These are phyloP conservation scores for Vanrija humicola DNA, from an alignment of 1,284 basidiomycete genomes.

Conservation along the genomic window DNA sequence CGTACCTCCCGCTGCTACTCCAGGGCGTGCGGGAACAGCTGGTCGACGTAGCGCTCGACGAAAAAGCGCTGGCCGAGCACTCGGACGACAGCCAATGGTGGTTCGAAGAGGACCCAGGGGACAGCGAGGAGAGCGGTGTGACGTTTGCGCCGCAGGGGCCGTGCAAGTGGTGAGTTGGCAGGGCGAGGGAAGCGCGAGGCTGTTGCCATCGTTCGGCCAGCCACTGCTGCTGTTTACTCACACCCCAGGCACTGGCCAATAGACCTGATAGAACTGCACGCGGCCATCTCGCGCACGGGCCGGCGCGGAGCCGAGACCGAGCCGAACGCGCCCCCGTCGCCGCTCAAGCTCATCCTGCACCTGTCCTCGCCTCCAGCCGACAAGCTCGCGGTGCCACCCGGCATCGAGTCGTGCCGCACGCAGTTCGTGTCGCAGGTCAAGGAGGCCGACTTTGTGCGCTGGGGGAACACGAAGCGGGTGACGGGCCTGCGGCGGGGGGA, in stretches of 20 bases:
- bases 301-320: too few relatives aligned
- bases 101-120: constrained; percentile 69
- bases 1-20: constrained; percentile 84
- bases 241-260: constrained; percentile 85
- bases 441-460: constrained; percentile 89
- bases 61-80: constrained; percentile 58
- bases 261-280: constrained; percentile 81
- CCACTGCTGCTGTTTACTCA: too few relatives aligned
- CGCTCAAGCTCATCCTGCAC: constrained; percentile 75
- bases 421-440: constrained; percentile 91
- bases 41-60: constrained; percentile 83
- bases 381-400: constrained; percentile 72
- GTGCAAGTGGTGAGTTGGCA: constrained; percentile 64
- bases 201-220: too few relatives aligned
- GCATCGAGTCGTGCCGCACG: constrained; percentile 75
- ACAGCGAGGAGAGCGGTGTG: constrained; percentile 31
- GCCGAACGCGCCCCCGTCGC: constrained; percentile 33
- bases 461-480: constrained; percentile 89
- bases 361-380: constrained; percentile 69
- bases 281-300: constrained; percentile 26
- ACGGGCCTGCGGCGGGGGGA: constrained; percentile 80
- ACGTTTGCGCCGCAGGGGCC: constrained; percentile 51
- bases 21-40: constrained; percentile 79
- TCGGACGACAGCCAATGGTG: constrained; percentile 76
- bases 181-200: too few relatives aligned